Evolutionary conservation across 805 yeast genomes (phyloP).

Genomic region (Saturnispora gosingensis): DNA sequence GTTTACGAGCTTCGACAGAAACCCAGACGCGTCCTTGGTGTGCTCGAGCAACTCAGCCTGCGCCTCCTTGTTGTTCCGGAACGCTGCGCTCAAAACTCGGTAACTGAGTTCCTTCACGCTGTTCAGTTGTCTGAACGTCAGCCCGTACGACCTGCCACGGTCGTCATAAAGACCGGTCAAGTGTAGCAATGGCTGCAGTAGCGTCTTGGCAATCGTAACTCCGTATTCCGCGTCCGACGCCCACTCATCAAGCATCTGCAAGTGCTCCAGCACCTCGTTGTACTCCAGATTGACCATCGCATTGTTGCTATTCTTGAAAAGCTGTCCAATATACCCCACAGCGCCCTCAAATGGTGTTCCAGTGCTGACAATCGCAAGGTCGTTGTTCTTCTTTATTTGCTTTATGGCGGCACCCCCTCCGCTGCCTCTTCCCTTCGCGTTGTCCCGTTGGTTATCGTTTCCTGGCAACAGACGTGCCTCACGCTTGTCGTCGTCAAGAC

Average conservation of each 20-base stretch:
- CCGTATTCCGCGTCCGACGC: slow-evolving; percentile 65
- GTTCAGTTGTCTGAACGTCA: slow-evolving; percentile 10
- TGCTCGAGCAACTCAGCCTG: slow-evolving; percentile 14
- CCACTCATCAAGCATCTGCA: slow-evolving; percentile 45
- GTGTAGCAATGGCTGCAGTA: slow-evolving; percentile 28
- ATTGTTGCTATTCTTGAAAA: background rate
- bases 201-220: slow-evolving; percentile 31
- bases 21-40: slow-evolving; percentile 14
- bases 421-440: background rate
- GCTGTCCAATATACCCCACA: slow-evolving; percentile 3
- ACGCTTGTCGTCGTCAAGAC: slow-evolving; percentile 59
- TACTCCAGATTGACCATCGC: slow-evolving; percentile 2
- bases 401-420: background rate
- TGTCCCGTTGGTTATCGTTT: background rate
- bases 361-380: slow-evolving; percentile 4
- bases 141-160: background rate
- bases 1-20: slow-evolving; percentile 13
- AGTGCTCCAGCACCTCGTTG: slow-evolving; percentile 12
- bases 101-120: slow-evolving; percentile 43
- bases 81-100: slow-evolving; percentile 53
- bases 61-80: slow-evolving; percentile 60
- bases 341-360: slow-evolving; percentile 4
- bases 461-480: slow-evolving; percentile 51
- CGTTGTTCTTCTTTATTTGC: slow-evolving; percentile 8
- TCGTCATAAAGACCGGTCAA: slow-evolving; percentile 22